Base-by-base conservation (phyloP, 1,284 basidiomycete genomes). In the Malassezia brasiliensis region DNA sequence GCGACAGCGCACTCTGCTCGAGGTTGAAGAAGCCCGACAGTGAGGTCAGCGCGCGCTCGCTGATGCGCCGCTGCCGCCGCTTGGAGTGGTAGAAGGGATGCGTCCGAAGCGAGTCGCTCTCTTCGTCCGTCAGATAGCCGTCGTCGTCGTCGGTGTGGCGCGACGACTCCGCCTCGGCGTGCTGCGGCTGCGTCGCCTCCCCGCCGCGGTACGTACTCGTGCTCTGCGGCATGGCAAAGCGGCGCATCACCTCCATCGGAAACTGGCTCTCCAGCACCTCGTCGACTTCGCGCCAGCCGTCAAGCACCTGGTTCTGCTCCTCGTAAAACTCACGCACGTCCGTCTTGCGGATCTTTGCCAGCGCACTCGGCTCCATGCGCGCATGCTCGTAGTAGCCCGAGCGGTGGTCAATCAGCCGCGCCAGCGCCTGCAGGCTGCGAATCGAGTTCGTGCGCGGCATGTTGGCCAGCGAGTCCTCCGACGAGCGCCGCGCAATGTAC, bases 191-290 rank as follows among this genome's bases (percentile, higher is more conserved):
- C 22, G 1, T 22, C 14, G 8, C 10, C 15, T 22, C 35, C 4
- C 1, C 17, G 6, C 14, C n/a, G 7, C 11, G 5, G n/a, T 35
- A 15, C 17, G 17, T n/a, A 5, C 15, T 32, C 5, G 32, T 8
- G 20, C 3, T 9, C 5, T 32, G 52, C 11, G 61, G 55, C 34
- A 11, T 35, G 11, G 53, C 55, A 50, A 72, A 72, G 40, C 69
- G 60, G 15, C 65, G 63, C 63, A 73, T 65, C 30, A 73, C 69
- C 45, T 73, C 68, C 31, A 60, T 63, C 3, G 69, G 69, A 48
- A 73, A 73, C 47, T 63, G 65, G 22, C 65, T 68, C 50, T 73
- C 71, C 40, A 73, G 62, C 49, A 73, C 68, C 50, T 69, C 68
- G 47, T 74, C 71, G 31, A 66, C 67, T 50, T 72, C 68, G 25